Evolutionary conservation across 352 stramenopile species (phyloP), one percentile per base, ranked within the genome.

Genomic region (Poterioochromonas sp.): DNA sequence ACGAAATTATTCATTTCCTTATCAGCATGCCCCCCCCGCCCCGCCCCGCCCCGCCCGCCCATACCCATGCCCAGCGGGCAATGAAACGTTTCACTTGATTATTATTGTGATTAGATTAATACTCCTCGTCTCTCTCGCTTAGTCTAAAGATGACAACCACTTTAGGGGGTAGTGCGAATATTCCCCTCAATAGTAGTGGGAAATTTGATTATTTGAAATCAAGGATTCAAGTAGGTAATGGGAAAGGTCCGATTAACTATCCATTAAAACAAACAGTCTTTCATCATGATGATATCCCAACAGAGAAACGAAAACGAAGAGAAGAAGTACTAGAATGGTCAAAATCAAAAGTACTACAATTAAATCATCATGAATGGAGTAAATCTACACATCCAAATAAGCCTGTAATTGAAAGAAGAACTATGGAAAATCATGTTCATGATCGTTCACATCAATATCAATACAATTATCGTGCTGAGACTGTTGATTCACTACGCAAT

Each of bases 171-270:
- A n/a, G n/a, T n/a, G n/a, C n/a, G n/a, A n/a, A n/a, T n/a, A n/a
- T n/a, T n/a, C n/a, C n/a, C n/a, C n/a, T n/a, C n/a, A n/a, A n/a
- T n/a, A n/a, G n/a, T n/a, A n/a, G n/a, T n/a, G n/a, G n/a, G 74
- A 93, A 92, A 82, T 29, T 26, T 26, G 26, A 15, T 58, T 58
- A 58, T 58, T 58, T 58, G 26, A 58, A 58, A 58, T 32, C 65
- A 20, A 74, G 32, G n/a, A 74, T 74, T 0, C 79, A 83, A 79
- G 79, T 83, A 29, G 79, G 79, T 26, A 83, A 79, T 64, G 68
- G 65, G 35, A 81, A 81, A 63, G 76, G 79, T 18, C 76, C 79
- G 8, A 71, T 81, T 34, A 79, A 62, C 37, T 83, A 78, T 44
- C 12, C 43, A n/a, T 60, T 35, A 44, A 79, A 71, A 40, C 79